Evolutionary conservation across 1,284 basidiomycete species (phyloP), one percentile per base, ranked within the genome.

Genomic region (Ceratobasidium sp.): DNA sequence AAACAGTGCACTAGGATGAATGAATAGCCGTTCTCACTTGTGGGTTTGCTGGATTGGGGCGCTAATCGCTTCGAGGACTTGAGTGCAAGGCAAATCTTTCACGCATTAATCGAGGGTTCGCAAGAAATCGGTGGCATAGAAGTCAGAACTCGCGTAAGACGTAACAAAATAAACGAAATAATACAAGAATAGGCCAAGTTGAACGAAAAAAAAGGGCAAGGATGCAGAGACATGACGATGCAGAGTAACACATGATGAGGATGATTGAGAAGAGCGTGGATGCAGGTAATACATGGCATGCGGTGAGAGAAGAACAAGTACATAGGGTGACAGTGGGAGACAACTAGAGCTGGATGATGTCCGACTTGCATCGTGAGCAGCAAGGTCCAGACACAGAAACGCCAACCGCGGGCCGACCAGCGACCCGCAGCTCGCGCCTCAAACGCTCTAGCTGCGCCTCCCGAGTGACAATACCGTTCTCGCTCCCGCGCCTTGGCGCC

Each of bases 331-430:
- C 35, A 35, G 12, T 17, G 53, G 7, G 53, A 55, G 20, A 25
- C 20, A 22, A 25, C 22, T 35, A 64, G 3, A 64, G 60, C 42
- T 64, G 32, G 52, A 64, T 64, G 2, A 64, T 15, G 15, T 64
- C 60, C 25, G 60, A 40, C 47, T 52, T 50, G 47, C 60, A 64
- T 20, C 47, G 60, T 27, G 60, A 64, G 35, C 60, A 64, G 34
- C 60, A 64, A 50, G 60, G 60, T 50, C 47, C 45, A n/a, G 60
- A 64, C 49, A 27, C 13, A 17, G 8, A 12, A 7, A 47, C 45
- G 45, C 45, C 45, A 47, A 47, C 45, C 13, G 22, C 45, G 22
- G 25, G 31, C 15, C 34, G 45, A 50, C n/a, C 45, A 32, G 22
- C 45, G 22, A 31, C 34, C 27, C 35, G 47, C 29, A 64, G 34